phyloP scores from a whole-genome alignment of 2,329 filamentous ascomycete genomes.

The Dactylellina cionopaga region DNA sequence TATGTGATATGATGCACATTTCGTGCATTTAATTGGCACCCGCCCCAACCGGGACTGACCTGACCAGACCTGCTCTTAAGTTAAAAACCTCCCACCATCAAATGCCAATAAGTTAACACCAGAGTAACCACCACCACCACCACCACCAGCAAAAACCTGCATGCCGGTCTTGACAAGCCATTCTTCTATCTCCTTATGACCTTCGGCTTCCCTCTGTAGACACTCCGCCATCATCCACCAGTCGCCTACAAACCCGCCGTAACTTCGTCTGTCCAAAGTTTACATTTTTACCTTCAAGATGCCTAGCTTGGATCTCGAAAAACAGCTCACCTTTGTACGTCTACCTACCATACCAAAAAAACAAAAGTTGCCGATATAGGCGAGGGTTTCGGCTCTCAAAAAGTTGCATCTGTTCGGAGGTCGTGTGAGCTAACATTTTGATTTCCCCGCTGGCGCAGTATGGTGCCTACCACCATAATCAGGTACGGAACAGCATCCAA shows the following conservation, averaged over 20 bases:
- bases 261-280: constrained; percentile 10
- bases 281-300: constrained; percentile 42
- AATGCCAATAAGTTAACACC: too few relatives aligned
- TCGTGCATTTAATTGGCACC: constrained; percentile 21
- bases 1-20: constrained; percentile 17
- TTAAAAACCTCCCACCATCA: constrained; percentile 11
- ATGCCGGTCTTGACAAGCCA: constrained; percentile 29
- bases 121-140: not conserved
- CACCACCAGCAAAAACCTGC: constrained; percentile 30
- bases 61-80: not conserved
- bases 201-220: constrained; percentile 25
- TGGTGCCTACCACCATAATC: constrained; percentile 82
- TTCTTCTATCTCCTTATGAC: constrained; percentile 30
- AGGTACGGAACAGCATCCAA: constrained; percentile 58
- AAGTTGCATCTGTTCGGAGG: not conserved
- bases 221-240: not conserved
- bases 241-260: constrained; percentile 8
- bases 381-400: constrained; percentile 27
- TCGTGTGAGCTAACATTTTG: constrained; percentile 31
- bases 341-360: not conserved
- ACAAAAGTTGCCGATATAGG: not conserved
- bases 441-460: constrained; percentile 68
- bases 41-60: constrained; percentile 33
- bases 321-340: constrained; percentile 82
- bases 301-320: constrained; percentile 76